Evolutionary conservation across 1,284 basidiomycete genomes (phyloP).

Genomic region (Singerocomus rubriflavus): DNA sequence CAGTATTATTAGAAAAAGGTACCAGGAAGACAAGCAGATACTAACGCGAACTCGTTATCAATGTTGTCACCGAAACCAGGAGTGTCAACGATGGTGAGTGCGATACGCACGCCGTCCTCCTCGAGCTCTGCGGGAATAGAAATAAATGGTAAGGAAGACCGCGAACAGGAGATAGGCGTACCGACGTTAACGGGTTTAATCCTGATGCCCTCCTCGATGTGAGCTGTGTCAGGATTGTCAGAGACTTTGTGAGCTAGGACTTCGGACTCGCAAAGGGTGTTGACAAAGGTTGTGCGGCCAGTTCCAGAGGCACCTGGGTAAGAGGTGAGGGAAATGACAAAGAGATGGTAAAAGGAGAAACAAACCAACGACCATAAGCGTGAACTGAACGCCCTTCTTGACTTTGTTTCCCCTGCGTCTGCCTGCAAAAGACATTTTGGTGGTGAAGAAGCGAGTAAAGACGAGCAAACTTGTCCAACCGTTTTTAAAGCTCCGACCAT

Average conservation of each 20-base stretch:
- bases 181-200: conserved; percentile 96
- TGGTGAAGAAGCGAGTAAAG: conserved; percentile 23
- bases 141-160: conserved; percentile 1
- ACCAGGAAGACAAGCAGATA: conserved; percentile 21
- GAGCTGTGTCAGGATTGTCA: conserved; percentile 86
- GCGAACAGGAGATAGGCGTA: conserved; percentile 41
- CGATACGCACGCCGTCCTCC: conserved; percentile 97
- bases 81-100: conserved; percentile 97
- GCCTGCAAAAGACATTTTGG: conserved; percentile 77
- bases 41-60: conserved; percentile 97
- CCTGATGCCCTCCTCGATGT: conserved; percentile 91
- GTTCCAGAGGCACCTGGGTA: conserved; percentile 87
- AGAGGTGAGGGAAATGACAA: conserved; percentile 12
- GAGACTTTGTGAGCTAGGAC: conserved; percentile 84
- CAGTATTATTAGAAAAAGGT: conserved; percentile 10
- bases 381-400: conserved; percentile 97
- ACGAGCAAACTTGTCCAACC: conserved; percentile 32
- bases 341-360: conserved; percentile 14
- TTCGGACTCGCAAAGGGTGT: conserved; percentile 94
- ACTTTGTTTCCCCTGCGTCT: conserved; percentile 91
- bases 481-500: conserved; percentile 40
- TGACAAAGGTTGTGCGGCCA: conserved; percentile 96
- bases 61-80: conserved; percentile 99
- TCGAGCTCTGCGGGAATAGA: conserved; percentile 73
- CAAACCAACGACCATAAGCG: conserved; percentile 91